These are phyloP conservation scores for Westerdykella aurantiaca DNA, from an alignment of 2,329 filamentous ascomycete genomes.

Conservation along the genomic window DNA sequence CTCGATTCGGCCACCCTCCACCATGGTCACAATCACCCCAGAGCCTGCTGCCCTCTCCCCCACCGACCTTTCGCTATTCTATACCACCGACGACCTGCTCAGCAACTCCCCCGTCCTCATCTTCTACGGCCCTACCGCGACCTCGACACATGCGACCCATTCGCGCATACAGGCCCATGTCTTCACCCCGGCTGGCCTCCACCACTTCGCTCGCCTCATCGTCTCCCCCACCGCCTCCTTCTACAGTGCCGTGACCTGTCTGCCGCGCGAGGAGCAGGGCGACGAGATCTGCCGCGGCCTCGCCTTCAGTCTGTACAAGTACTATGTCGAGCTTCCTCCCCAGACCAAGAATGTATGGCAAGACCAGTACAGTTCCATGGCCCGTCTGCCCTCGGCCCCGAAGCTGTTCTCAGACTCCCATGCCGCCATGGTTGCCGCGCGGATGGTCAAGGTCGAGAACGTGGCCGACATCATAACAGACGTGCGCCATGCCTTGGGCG, in stretches of 20 bases:
- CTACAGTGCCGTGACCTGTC: slow-evolving; percentile 81
- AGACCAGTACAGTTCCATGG: slow-evolving; percentile 47
- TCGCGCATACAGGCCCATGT: slow-evolving; percentile 94
- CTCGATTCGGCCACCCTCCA: slow-evolving; percentile 17
- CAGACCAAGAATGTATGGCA: slow-evolving; percentile 67
- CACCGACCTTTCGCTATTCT: slow-evolving; percentile 80
- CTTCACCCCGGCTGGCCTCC: slow-evolving; percentile 81
- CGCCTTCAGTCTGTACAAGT: slow-evolving; percentile 89
- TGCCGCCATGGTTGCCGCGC: slow-evolving; percentile 81
- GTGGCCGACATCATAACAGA: slow-evolving; percentile 65
- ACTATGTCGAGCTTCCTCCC: slow-evolving; percentile 81
- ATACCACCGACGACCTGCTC: slow-evolving; percentile 77
- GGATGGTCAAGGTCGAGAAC: slow-evolving; percentile 77
- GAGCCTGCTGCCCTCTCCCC: slow-evolving; percentile 70
- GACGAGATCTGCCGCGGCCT: slow-evolving; percentile 88
- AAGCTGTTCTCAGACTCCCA: slow-evolving; percentile 84
- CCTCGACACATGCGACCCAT: slow-evolving; percentile 71
- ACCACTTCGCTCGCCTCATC: slow-evolving; percentile 84
- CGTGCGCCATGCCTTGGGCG: slow-evolving; percentile 68
- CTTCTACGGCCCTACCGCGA: slow-evolving; percentile 89
- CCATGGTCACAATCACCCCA: slow-evolving; percentile 78
- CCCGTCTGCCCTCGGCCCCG: slow-evolving; percentile 57
- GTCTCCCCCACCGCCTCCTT: slow-evolving; percentile 88
- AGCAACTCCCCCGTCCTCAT: slow-evolving; percentile 76
- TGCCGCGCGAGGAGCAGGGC: slow-evolving; percentile 90